Evolutionary conservation across 2,329 filamentous ascomycete species (phyloP).

Genomic region (Dactylonectria macrodidyma): DNA sequence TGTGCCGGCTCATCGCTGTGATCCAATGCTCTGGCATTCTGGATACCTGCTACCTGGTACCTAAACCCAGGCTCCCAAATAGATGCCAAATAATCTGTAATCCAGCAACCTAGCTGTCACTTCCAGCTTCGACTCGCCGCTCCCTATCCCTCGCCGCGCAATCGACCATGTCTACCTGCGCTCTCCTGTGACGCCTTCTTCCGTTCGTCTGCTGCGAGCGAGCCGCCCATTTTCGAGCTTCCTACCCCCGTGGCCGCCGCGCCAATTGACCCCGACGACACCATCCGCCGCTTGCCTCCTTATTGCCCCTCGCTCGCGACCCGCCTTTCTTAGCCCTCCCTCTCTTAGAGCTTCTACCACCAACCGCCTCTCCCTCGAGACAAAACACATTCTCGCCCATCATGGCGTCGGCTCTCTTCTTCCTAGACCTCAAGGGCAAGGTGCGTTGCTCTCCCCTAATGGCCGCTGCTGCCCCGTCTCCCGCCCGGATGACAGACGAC

Average conservation of each 20-base stretch:
- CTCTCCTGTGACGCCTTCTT: constrained; percentile 38
- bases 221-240: constrained; percentile 32
- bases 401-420: constrained; percentile 99
- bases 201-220: constrained; percentile 33
- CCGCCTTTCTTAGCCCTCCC: constrained; percentile 12
- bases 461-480: constrained; percentile 1
- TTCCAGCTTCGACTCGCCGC: constrained; percentile 1
- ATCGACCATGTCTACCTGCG: constrained; percentile 46
- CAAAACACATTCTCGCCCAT: constrained; percentile 51
- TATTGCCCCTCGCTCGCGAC: constrained; percentile 41
- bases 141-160: constrained; percentile 29
- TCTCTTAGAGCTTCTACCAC: constrained; percentile 38
- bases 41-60: neutral
- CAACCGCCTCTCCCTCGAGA: constrained; percentile 40
- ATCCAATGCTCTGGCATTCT: neutral
- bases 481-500: neutral
- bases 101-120: neutral
- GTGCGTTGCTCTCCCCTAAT: constrained; percentile 59
- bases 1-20: constrained; percentile 34
- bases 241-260: constrained; percentile 40
- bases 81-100: constrained; percentile 46
- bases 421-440: constrained; percentile 99
- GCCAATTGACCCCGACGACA: constrained; percentile 47
- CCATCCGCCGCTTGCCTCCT: constrained; percentile 39
- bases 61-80: constrained; percentile 42